These are phyloP conservation scores for Pythium dissimile DNA, from an alignment of 352 stramenopile genomes.

Conservation along the genomic window DNA sequence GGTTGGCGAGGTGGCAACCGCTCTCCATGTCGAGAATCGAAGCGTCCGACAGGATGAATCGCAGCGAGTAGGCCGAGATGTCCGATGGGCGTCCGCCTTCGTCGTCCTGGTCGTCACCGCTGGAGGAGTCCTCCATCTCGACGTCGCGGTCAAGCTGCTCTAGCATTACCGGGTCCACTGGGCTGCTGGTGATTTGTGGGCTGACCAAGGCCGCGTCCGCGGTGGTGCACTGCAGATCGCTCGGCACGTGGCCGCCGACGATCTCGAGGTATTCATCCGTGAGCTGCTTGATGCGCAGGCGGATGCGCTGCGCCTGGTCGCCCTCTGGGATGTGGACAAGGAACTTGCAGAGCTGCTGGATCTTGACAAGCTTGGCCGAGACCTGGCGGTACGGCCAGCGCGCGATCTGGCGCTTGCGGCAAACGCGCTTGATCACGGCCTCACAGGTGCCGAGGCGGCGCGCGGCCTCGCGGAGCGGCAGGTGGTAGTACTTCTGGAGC, in stretches of 20 bases:
- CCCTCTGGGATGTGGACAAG: conserved; percentile 72
- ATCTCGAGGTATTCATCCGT: conserved; percentile 78
- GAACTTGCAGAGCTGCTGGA: conserved; percentile 85
- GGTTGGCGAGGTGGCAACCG: conserved; percentile 21
- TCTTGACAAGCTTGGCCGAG: conserved; percentile 83
- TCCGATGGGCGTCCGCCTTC: conserved; percentile 26
- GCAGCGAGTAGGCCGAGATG: conserved; percentile 77
- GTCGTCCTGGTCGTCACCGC: conserved; percentile 46
- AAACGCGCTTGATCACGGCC: conserved; percentile 80
- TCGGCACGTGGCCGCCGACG: conserved; percentile 69
- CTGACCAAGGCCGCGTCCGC: conserved; percentile 47
- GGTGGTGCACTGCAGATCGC: conserved; percentile 59
- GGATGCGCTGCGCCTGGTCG: conserved; percentile 68
- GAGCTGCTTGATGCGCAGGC: conserved; percentile 76
- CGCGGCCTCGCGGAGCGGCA: conserved; percentile 75
- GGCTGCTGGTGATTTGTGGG: conserved; percentile 37
- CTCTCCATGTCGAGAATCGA: conserved; percentile 60
- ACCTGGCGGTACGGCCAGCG: conserved; percentile 85
- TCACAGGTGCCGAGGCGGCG: conserved; percentile 71
- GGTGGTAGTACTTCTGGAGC: conserved; percentile 84
- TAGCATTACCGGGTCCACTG: conserved; percentile 53
- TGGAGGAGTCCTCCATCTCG: conserved; percentile 33
- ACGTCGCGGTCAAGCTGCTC: conserved; percentile 37
- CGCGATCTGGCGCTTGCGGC: conserved; percentile 74
- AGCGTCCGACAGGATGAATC: conserved; percentile 75